A percentile compares a stretch with the other conserved stretches of the same genome.
Conservation (phyloP, 148 eudicot species). For the Salicornia ramosissima region DNA sequence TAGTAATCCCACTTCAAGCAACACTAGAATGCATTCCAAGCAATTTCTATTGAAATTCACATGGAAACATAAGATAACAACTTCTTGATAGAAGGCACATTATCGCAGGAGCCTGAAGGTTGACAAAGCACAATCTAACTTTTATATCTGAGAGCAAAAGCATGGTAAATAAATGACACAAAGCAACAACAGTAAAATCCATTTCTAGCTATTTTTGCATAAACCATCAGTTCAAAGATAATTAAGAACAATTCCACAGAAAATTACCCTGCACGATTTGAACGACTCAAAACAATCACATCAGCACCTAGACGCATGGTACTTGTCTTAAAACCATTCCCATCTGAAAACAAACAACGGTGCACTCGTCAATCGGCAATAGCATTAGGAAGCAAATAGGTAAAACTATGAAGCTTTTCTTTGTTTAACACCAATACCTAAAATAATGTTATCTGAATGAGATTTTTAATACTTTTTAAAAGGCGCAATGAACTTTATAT, state of each 20-base stretch:
- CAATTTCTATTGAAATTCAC: too few species aligned
- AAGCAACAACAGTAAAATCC: background rate
- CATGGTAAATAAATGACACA: background rate
- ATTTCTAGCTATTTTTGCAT: background rate
- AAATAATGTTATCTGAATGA: background rate
- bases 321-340: constrained; percentile 97
- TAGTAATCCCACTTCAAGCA: too few species aligned
- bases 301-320: constrained; percentile 98
- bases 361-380: constrained; percentile 13
- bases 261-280: constrained; percentile 61
- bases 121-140: background rate
- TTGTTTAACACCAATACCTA: background rate
- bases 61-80: background rate
- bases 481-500: background rate
- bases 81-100: background rate
- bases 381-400: background rate
- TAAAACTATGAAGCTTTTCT: background rate
- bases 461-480: background rate
- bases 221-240: background rate
- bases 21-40: too few species aligned
- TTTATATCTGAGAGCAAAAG: background rate
- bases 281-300: constrained; percentile 86
- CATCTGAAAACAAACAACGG: constrained; percentile 50
- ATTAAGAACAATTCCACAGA: background rate
- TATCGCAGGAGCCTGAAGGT: background rate